Evolutionary conservation across 2,329 filamentous ascomycete genomes (phyloP).

Genomic region (Colletotrichum gigasporum): DNA sequence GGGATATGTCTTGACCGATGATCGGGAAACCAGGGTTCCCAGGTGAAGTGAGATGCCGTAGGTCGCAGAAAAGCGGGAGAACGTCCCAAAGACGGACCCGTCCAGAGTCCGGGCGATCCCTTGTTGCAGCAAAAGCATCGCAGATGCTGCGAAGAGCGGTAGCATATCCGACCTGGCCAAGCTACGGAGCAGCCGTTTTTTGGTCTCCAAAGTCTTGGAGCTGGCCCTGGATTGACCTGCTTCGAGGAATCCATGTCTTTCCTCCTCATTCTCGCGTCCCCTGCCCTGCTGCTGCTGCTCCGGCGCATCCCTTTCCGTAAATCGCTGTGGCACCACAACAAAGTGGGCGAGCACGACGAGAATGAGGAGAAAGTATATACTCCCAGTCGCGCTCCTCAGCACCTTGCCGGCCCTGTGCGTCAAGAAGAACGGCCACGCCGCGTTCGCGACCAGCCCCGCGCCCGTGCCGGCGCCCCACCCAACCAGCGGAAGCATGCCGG

Average conservation of each 20-base stretch:
- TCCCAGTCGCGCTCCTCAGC: slow-evolving; percentile 40
- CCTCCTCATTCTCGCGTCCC: slow-evolving; percentile 16
- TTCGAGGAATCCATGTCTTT: slow-evolving; percentile 9
- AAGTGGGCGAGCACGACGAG: slow-evolving; percentile 40
- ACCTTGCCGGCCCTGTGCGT: slow-evolving; percentile 39
- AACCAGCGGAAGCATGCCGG: slow-evolving; percentile 41
- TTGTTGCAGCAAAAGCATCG: slow-evolving; percentile 36
- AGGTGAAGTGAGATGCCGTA: slow-evolving; percentile 41
- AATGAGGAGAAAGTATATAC: slow-evolving; percentile 38
- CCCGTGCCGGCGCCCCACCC: slow-evolving; percentile 48
- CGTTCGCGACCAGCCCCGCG: slow-evolving; percentile 39
- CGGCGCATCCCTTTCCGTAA: background rate
- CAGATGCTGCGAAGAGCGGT: slow-evolving; percentile 38
- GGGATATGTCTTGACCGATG: slow-evolving; percentile 34
- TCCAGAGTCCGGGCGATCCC: slow-evolving; percentile 41
- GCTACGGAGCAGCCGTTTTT: slow-evolving; percentile 21
- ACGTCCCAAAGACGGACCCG: slow-evolving; percentile 36
- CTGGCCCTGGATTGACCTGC: background rate
- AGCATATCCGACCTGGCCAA: slow-evolving; percentile 38
- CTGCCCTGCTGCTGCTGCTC: slow-evolving; percentile 33
- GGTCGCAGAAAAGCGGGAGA: slow-evolving; percentile 39
- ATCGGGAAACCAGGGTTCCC: slow-evolving; percentile 39
- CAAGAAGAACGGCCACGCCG: slow-evolving; percentile 41
- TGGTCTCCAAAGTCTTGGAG: slow-evolving; percentile 25
- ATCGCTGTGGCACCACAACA: slow-evolving; percentile 37